phyloP scores from a whole-genome alignment of 305 asterid species.

The Fraxinus sp. region DNA sequence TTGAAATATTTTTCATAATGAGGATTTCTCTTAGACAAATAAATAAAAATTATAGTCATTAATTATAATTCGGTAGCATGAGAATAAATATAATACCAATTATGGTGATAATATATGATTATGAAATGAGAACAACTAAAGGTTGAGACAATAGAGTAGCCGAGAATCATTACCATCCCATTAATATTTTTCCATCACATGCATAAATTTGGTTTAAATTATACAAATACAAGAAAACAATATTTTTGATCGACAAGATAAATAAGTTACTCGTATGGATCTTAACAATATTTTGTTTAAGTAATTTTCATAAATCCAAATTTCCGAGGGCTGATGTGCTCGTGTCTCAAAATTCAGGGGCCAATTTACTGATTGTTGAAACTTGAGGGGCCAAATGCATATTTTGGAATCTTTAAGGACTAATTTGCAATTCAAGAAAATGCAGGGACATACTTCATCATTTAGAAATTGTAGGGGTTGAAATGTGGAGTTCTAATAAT shows the following conservation, averaged over 20 bases:
- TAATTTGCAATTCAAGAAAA: not conserved
- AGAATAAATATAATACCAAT: not conserved
- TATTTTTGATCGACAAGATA: too few species aligned
- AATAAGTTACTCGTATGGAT: too few species aligned
- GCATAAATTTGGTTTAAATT: not conserved
- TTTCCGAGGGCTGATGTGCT: not conserved
- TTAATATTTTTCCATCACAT: not conserved
- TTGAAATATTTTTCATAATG: not conserved
- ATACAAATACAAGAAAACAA: not conserved
- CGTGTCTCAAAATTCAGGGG: not conserved
- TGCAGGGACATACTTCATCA: not conserved
- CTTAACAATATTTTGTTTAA: too few species aligned
- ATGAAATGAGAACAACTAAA: not conserved
- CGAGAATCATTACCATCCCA: not conserved
- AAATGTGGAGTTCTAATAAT: not conserved
- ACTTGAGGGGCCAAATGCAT: too few species aligned
- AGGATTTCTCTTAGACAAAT: not conserved
- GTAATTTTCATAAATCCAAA: too few species aligned
- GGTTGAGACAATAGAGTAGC: not conserved
- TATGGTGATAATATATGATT: not conserved
- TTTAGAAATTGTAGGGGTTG: not conserved
- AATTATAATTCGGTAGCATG: not conserved
- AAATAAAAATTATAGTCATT: not conserved
- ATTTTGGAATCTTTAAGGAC: not conserved
- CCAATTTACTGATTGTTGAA: not conserved